A percentile compares a stretch with the other conserved stretches of the same genome.
phyloP scores from a whole-genome alignment of 2,329 filamentous ascomycete genomes.

The Aspergillus fructus region DNA sequence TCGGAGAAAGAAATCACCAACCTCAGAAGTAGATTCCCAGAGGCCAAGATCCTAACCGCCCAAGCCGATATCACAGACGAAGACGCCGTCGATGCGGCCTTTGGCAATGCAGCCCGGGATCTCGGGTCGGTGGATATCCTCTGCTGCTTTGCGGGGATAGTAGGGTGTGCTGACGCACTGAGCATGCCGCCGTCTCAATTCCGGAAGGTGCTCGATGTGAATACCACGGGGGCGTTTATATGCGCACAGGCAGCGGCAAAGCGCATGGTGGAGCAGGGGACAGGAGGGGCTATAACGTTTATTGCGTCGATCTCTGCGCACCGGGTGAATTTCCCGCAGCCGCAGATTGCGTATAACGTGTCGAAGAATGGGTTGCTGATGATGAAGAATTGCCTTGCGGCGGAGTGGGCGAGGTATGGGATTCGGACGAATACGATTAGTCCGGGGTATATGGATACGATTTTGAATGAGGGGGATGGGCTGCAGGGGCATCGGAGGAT shows the following conservation, averaged over 20 bases:
- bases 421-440: conserved; percentile 69
- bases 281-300: conserved; percentile 63
- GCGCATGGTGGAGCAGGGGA: conserved; percentile 32
- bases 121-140: conserved; percentile 51
- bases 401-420: conserved; percentile 69
- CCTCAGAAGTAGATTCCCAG: conserved; percentile 56
- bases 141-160: conserved; percentile 68
- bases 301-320: conserved; percentile 68
- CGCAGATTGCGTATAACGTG: conserved; percentile 70
- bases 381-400: conserved; percentile 64
- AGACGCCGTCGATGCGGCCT: conserved; percentile 15
- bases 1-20: conserved; percentile 42
- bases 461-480: conserved; percentile 66
- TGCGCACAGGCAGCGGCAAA: conserved; percentile 63
- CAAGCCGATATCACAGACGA: conserved; percentile 61
- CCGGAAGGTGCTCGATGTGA: conserved; percentile 67
- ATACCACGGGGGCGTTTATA: conserved; percentile 68
- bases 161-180: conserved; percentile 60
- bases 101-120: conserved; percentile 9
- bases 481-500: conserved; percentile 52
- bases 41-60: conserved; percentile 51
- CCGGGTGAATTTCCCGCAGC: conserved; percentile 68
- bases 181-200: conserved; percentile 60
- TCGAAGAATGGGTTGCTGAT: conserved; percentile 66
- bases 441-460: conserved; percentile 75